These are phyloP conservation scores for Tubosaeta sp. DNA, from an alignment of 768 basidiomycete genomes.

Conservation along the genomic window DNA sequence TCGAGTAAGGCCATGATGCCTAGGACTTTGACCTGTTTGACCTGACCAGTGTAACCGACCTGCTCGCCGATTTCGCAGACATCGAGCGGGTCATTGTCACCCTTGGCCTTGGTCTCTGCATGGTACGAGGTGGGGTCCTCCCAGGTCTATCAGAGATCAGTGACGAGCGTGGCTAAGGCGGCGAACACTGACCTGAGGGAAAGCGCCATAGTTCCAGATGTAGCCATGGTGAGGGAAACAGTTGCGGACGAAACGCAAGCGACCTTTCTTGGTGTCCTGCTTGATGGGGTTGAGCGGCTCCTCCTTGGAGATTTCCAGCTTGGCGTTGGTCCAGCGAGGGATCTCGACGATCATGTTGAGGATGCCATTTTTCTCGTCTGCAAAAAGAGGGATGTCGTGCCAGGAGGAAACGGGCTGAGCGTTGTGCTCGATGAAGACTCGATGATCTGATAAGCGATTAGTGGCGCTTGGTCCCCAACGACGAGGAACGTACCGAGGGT, in stretches of 20 bases:
- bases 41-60: constrained; percentile 93
- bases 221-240: constrained; percentile 99
- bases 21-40: constrained; percentile 99
- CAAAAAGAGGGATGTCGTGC: constrained; percentile 98
- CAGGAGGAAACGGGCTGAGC: constrained; percentile 79
- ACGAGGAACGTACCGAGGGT: constrained; percentile 69
- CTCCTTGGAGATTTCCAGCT: constrained; percentile 99
- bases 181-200: constrained; percentile 74
- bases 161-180: neutral
- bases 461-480: constrained; percentile 5
- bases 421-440: constrained; percentile 90
- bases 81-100: constrained; percentile 99
- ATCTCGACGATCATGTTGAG: constrained; percentile 99
- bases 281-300: constrained; percentile 99
- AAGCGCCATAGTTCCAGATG: constrained; percentile 99
- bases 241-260: constrained; percentile 95
- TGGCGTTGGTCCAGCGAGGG: constrained; percentile 99
- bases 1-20: constrained; percentile 99
- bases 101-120: constrained; percentile 97
- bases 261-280: constrained; percentile 97
- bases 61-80: constrained; percentile 99
- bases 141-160: constrained; percentile 69
- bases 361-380: constrained; percentile 90
- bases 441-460: constrained; percentile 68
- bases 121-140: constrained; percentile 87